Base-by-base conservation (phyloP, 306 rosid species). In the Neltuma alba region DNA sequence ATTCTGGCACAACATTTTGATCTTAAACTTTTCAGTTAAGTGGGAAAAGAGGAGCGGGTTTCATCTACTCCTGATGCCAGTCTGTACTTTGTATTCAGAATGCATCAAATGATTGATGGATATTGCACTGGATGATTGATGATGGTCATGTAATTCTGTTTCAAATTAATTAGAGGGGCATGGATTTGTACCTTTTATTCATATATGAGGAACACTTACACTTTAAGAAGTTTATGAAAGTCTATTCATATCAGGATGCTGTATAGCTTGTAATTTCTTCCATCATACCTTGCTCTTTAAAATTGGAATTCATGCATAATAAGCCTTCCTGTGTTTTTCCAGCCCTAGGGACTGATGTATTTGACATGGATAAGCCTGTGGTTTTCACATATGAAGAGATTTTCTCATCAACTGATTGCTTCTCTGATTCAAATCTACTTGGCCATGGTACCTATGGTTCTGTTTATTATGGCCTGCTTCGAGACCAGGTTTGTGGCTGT, bases 401-500 rank as follows among this genome's bases (percentile, higher is more conserved):
- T 33, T 87, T 77, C 68, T 77, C 96, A 77, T 63, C 93, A 34
- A 90, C 98, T 18, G 97, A 90, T 71, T 91, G 90, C 31, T 95
- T 95, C 91, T 91, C 99, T 45, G 99, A 95, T 75, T 87, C 99
- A 58, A 86, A 83, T 86, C 92, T 93, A 84, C 90, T 96, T 79
- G 99, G 99, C 68, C 93, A 91, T 85, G 99, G 99, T 86, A 91
- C 96, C 11, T 96, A 96, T 61, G 99, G 99, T 63, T 93, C 99
- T 67, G 99, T 96, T 70, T 96, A 88, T 79, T 93, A 88, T 88
- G 85, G 89, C 86, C 77, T 84, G 75, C 92, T 96, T 45, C 92
- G 76, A 2, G 93, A 93, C 78, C 99, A 93, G 98, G 99, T 96
- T 84, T 72, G 47, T 64, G 23, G 76, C 73, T 33, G 31, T 71